A percentile compares a stretch with the other conserved stretches of the same genome.
Conservation (phyloP, 768 basidiomycete species). For the Tylopilus felleus region DNA sequence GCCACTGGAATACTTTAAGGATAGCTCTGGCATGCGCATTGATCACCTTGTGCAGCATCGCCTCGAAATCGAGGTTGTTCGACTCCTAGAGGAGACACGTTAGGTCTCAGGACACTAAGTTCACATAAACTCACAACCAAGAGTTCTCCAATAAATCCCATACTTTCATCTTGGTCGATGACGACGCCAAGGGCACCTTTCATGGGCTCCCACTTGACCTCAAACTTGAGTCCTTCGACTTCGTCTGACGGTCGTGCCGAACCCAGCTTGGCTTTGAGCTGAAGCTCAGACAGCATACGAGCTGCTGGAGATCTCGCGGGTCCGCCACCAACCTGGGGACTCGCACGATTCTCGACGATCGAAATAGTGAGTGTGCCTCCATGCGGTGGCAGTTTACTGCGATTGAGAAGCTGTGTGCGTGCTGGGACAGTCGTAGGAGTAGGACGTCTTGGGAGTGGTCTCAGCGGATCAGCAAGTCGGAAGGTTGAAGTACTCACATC, state of each 20-base stretch:
- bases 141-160: slow-evolving; percentile 42
- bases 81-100: slow-evolving; percentile 44
- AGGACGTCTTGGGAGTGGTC: slow-evolving; percentile 35
- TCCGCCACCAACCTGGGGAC: slow-evolving; percentile 37
- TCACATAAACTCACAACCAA: slow-evolving; percentile 49
- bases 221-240: slow-evolving; percentile 64
- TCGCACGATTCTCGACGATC: slow-evolving; percentile 51
- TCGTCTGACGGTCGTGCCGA: slow-evolving; percentile 62
- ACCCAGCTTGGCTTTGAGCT: slow-evolving; percentile 61
- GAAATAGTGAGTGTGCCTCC: slow-evolving; percentile 77
- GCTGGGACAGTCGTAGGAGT: slow-evolving; percentile 30
- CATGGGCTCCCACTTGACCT: slow-evolving; percentile 77
- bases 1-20: slow-evolving; percentile 51
- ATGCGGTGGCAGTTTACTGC: slow-evolving; percentile 48
- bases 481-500: slow-evolving; percentile 52
- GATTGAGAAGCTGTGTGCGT: slow-evolving; percentile 28
- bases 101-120: background rate
- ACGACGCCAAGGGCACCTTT: slow-evolving; percentile 60
- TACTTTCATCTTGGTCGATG: slow-evolving; percentile 47
- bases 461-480: background rate
- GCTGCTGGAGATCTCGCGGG: slow-evolving; percentile 53
- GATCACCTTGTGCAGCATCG: slow-evolving; percentile 59
- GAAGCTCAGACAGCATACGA: slow-evolving; percentile 57
- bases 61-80: slow-evolving; percentile 70
- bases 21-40: slow-evolving; percentile 63